Percentiles rank a stretch among this genome's conserved stretches.
phyloP scores from a whole-genome alignment of 179 eudicot species.

The Gypsophila paniculata region DNA sequence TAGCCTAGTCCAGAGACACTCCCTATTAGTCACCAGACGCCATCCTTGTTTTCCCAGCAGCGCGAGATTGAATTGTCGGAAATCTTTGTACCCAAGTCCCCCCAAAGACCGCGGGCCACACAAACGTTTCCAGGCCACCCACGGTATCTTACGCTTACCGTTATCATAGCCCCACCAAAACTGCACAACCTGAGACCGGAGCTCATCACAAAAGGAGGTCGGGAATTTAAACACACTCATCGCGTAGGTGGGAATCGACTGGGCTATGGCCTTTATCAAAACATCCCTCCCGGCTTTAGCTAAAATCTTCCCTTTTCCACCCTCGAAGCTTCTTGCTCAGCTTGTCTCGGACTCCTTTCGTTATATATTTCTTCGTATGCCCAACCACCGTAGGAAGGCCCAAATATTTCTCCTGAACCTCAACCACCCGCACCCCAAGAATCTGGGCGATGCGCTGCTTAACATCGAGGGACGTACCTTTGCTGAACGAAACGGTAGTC shows the following conservation, averaged over 20 bases:
- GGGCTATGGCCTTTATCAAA: neutral
- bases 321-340: neutral
- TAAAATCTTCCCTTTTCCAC: neutral
- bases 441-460: neutral
- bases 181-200: neutral
- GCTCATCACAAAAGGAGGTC: neutral
- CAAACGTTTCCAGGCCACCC: neutral
- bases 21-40: neutral
- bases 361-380: neutral
- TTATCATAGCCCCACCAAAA: neutral
- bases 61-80: neutral
- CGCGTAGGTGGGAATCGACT: conserved; percentile 5
- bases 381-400: conserved; percentile 3
- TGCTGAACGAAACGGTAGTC: too few species aligned
- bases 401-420: neutral
- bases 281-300: neutral
- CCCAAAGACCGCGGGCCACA: neutral
- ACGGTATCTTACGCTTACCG: neutral
- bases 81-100: neutral
- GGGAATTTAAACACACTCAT: conserved; percentile 9
- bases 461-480: too few species aligned
- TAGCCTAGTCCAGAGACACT: neutral
- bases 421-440: neutral
- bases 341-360: neutral
- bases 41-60: neutral